Conservation (phyloP, 495 filamentous ascomycete species). For the Penicillium angulare region DNA sequence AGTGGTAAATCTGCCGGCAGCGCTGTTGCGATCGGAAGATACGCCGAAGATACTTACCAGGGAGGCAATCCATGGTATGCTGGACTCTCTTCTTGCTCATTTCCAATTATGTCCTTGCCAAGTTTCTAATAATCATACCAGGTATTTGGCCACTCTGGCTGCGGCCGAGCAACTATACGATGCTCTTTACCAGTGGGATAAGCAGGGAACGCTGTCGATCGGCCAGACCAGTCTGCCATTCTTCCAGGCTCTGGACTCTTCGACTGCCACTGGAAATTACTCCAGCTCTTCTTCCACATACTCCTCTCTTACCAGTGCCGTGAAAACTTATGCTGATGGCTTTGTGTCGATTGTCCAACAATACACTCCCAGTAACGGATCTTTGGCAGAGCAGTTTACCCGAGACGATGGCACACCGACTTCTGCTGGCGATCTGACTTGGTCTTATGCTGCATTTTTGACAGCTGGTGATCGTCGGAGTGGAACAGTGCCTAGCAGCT, state of each 20-base stretch:
- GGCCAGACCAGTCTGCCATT: slow-evolving; percentile 38
- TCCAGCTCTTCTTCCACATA: slow-evolving; percentile 35
- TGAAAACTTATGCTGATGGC: slow-evolving; percentile 49
- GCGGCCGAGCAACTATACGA: slow-evolving; percentile 43
- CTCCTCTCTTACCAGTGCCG: slow-evolving; percentile 38
- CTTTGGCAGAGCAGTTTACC: slow-evolving; percentile 60
- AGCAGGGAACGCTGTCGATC: slow-evolving; percentile 42
- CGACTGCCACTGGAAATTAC: slow-evolving; percentile 38
- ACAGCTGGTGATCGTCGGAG: slow-evolving; percentile 10
- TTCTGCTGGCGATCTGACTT: slow-evolving; percentile 62
- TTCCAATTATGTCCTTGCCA: no score
- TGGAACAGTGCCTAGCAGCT: slow-evolving; percentile 13
- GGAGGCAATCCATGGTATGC: slow-evolving; percentile 57
- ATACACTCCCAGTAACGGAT: slow-evolving; percentile 52
- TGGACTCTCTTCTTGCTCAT: slow-evolving; percentile 3
- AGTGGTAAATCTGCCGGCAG: slow-evolving; percentile 37
- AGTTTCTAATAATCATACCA: slow-evolving; percentile 2
- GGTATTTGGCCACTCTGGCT: slow-evolving; percentile 39
- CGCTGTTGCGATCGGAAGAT: slow-evolving; percentile 65
- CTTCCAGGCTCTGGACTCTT: slow-evolving; percentile 41
- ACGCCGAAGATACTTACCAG: slow-evolving; percentile 67
- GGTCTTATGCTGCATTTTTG: slow-evolving; percentile 44
- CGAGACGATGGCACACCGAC: slow-evolving; percentile 49
- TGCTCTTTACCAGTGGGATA: slow-evolving; percentile 50
- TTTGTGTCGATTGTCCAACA: slow-evolving; percentile 46